A percentile compares a stretch with the other conserved stretches of the same genome.
phyloP scores from a whole-genome alignment of 257 asterid genomes.

The Solanum sejunctum region DNA sequence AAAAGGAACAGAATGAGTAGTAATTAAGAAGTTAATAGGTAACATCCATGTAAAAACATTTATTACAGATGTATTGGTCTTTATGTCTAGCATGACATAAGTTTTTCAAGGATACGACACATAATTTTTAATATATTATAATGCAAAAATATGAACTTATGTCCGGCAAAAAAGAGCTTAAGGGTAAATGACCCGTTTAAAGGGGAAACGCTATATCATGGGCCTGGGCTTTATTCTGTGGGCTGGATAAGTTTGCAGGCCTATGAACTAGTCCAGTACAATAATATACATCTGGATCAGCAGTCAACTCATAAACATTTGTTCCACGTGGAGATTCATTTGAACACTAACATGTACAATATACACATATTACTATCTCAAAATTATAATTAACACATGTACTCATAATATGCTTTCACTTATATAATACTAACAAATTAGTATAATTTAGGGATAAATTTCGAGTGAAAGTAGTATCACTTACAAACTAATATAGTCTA shows the following conservation, averaged over 20 bases:
- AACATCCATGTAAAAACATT: background rate
- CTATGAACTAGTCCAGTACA: background rate
- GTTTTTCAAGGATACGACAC: background rate
- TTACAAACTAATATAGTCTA: background rate
- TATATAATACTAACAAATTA: too few relatives aligned
- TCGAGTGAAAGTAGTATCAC: background rate
- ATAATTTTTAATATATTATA: background rate
- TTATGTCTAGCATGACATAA: background rate
- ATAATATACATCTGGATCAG: background rate
- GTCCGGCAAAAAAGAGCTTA: background rate
- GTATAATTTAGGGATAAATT: too few relatives aligned
- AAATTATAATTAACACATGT: background rate
- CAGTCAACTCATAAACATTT: background rate
- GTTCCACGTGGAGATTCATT: background rate
- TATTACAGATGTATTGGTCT: background rate
- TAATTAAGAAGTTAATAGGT: too few relatives aligned
- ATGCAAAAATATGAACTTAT: background rate
- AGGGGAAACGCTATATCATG: background rate
- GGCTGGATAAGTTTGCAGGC: background rate
- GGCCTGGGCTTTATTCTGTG: background rate
- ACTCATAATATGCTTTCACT: background rate
- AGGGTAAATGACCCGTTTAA: background rate
- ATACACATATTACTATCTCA: background rate
- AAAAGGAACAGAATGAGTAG: too few relatives aligned
- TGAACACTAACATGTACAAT: background rate